Evolutionary conservation across 2,329 filamentous ascomycete genomes (phyloP), one percentile per base, ranked within the genome.

Genomic region (Neonectria sp.): DNA sequence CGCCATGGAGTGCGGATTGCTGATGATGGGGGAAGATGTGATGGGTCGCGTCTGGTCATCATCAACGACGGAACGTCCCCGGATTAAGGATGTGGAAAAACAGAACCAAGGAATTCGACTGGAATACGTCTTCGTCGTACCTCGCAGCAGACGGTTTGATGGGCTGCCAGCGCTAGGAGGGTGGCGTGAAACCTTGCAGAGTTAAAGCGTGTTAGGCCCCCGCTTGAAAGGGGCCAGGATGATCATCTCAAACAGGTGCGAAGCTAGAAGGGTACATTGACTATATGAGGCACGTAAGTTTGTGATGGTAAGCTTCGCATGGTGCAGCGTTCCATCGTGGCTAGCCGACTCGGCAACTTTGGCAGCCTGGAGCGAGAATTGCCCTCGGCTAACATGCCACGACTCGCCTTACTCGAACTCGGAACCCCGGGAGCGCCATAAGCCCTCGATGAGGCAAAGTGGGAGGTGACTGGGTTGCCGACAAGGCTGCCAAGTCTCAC

Each of bases 1-100:
- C 8, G 66, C 59, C 63, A 65, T 65, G 24, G 11, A 33, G 52
- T 6, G 27, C 13, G 48, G 35, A 35, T 51, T 33, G 29, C 8
- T 3, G 29, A 33, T n/a, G 29, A 24, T 35, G 29, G 21, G 6
- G 33, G n/a, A 24, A 15, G 29, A 21, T 31, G 9, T 33, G 31
- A 24, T 24, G 11, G 7, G 8, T 35, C 7, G 17, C 49, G 27
- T 29, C 21, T 13, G 17, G n/a, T 13, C 51, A 21, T 53, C n/a
- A 13, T 35, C 31, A 53, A 31, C 21, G 9, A 35, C 31, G 29
- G 31, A 37, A 24, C 29, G 31, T 15, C 31, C n/a, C 29, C 6
- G 31, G n/a, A 24, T 35, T 35, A 53, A 52, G n/a, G 29, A 31
- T 21, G 49, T 15, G 27, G 17, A 33, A 4, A 27, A 15, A 25